A percentile compares a stretch with the other conserved stretches of the same genome.
These are phyloP conservation scores for Lactarius tabidus DNA, from an alignment of 768 basidiomycete genomes.

Conservation along the genomic window DNA sequence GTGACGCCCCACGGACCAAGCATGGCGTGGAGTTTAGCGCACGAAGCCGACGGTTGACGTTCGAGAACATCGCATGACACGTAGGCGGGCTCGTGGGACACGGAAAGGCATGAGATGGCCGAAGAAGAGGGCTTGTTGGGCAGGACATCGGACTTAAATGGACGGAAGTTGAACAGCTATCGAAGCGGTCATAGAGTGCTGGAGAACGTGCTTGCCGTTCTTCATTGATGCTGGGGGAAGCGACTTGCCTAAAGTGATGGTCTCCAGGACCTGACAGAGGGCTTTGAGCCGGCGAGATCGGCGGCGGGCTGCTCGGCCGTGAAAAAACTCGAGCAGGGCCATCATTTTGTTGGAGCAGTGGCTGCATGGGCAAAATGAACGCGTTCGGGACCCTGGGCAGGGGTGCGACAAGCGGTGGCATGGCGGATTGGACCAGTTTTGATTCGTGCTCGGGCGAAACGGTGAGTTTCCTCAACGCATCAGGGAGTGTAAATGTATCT, in stretches of 20 bases:
- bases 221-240: neutral
- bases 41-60: constrained; percentile 12
- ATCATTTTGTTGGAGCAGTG: constrained; percentile 6
- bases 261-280: constrained; percentile 3
- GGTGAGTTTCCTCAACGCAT: neutral
- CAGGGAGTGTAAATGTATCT: neutral
- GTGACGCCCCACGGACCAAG: neutral
- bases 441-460: neutral
- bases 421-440: neutral
- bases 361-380: neutral
- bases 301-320: constrained; percentile 1
- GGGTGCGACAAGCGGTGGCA: neutral
- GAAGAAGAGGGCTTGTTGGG: constrained; percentile 18
- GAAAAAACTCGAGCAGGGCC: neutral
- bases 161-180: neutral
- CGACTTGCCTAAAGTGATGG: constrained; percentile 7
- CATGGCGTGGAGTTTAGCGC: constrained; percentile 2
- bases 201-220: neutral
- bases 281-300: constrained; percentile 6
- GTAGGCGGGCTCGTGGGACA: constrained; percentile 9
- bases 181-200: neutral
- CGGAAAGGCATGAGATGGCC: constrained; percentile 2
- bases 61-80: constrained; percentile 5
- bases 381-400: neutral
- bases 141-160: constrained; percentile 13